Evolutionary conservation across 306 rosid genomes (phyloP), one percentile per base, ranked within the genome.

Genomic region (Trichosanthes cucumerina): DNA sequence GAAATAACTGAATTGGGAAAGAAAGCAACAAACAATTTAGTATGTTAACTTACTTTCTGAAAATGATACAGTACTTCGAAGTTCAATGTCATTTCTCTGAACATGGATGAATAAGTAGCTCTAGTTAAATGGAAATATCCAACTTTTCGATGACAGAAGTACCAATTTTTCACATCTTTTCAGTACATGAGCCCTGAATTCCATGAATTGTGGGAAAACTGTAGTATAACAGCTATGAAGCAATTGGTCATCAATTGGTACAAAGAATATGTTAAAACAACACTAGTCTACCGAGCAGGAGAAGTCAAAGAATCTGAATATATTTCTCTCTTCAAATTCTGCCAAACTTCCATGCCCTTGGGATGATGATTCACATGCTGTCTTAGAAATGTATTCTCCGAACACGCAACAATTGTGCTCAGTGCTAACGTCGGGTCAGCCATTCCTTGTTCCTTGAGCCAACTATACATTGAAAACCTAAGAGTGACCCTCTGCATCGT

Each of bases 301-400:
- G 46, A 64, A 1, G 23, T 23, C 44, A 5, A 64, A 64, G 44
- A 31, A 5, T 64, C 44, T 16, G 87, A 78, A 86, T 19, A 70
- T 79, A 83, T 18, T 58, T 81, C 84, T 75, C 80, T 21, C 81
- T 88, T 84, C 75, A 91, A 85, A 62, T 89, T 86, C 69, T 86
- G 80, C 98, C 96, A 93, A 76, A 83, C 89, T 60, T 81, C 78
- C 82, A 83, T 84, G 74, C 97, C 96, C 73, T 44, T 53, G n/a
- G 93, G 91, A 87, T 91, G 97, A 12, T 57, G 89, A 81, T 82
- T 83, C 44, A 91, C 89, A 86, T 78, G 91, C 64, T 76, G 75
- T 39, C 44, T 47, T 34, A 86, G 1, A 78, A 91, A 91, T 11
- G 9, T 1, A 26, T 69, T 78, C 9, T 91, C 97, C 5, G 90